Evolutionary conservation across 495 filamentous ascomycete species (phyloP).

Genomic region (Aspergillus taichungensis): DNA sequence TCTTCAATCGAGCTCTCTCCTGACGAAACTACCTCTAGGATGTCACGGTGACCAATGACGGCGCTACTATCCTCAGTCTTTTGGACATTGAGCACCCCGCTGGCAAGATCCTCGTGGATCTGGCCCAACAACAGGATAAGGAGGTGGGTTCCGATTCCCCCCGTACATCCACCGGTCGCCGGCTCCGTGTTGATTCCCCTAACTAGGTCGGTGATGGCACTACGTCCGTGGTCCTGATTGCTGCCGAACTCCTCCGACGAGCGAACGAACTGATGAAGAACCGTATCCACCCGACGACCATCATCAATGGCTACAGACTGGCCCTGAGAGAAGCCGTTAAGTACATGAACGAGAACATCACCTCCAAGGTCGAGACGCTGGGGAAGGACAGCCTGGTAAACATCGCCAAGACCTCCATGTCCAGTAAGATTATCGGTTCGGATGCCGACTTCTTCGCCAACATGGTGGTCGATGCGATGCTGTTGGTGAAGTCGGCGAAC

Average conservation of each 20-base stretch:
- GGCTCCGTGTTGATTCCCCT: constrained; percentile 10
- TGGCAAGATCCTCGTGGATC: constrained; percentile 94
- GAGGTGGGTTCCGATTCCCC: constrained; percentile 45
- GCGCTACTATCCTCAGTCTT: constrained; percentile 89
- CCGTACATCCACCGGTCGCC: neutral
- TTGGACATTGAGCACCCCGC: constrained; percentile 96
- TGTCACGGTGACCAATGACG: constrained; percentile 98
- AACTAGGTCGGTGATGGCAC: constrained; percentile 84
- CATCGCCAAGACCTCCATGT: constrained; percentile 99
- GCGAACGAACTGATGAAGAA: constrained; percentile 99
- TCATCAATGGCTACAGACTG: constrained; percentile 96
- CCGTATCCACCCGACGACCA: constrained; percentile 98
- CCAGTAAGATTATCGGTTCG: constrained; percentile 93
- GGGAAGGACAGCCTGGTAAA: constrained; percentile 83
- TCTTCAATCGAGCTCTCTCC: neutral
- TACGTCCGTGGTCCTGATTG: constrained; percentile 95
- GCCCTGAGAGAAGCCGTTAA: constrained; percentile 93
- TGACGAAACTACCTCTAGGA: constrained; percentile 46
- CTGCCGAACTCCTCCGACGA: constrained; percentile 86
- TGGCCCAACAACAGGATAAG: constrained; percentile 98
- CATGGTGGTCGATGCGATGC: constrained; percentile 95
- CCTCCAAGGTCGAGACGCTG: constrained; percentile 84
- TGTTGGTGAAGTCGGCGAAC: constrained; percentile 87
- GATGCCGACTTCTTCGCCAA: constrained; percentile 97
- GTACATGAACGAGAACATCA: constrained; percentile 98